Percentiles rank a stretch among this genome's conserved stretches.
These are phyloP conservation scores for Gaultheria prostrata DNA, from an alignment of 148 eudicot species.

Conservation along the genomic window DNA sequence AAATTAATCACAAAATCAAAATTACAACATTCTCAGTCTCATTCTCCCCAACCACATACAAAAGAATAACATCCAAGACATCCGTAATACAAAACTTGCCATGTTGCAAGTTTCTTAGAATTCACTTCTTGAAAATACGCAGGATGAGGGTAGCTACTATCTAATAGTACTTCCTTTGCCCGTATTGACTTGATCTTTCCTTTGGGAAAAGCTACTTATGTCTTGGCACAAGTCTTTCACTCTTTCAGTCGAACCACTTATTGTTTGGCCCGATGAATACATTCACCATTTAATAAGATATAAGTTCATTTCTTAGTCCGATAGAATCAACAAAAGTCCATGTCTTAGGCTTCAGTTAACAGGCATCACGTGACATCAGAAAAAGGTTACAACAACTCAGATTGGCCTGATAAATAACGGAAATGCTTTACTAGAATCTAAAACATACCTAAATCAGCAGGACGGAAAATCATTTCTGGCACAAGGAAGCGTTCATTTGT, in stretches of 20 bases:
- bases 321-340: background rate
- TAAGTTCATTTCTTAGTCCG: background rate
- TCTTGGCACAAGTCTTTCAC: background rate
- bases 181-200: background rate
- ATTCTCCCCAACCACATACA: background rate
- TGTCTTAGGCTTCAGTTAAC: background rate
- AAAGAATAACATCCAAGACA: background rate
- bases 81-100: background rate
- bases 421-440: background rate
- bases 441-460: slow-evolving; percentile 82
- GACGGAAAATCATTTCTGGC: slow-evolving; percentile 98
- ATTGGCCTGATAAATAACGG: background rate
- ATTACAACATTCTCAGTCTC: background rate
- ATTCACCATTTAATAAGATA: slow-evolving; percentile 10
- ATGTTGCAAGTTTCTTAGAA: background rate
- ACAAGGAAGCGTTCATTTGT: slow-evolving; percentile 98
- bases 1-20: background rate
- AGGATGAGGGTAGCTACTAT: background rate
- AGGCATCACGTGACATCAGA: too few species aligned
- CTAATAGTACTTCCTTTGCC: background rate
- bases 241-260: background rate
- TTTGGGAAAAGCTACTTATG: background rate
- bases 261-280: background rate
- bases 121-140: slow-evolving; percentile 14
- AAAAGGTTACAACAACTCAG: background rate